Percentiles rank a stretch among this genome's conserved stretches.
phyloP scores from a whole-genome alignment of 495 filamentous ascomycete genomes.

The Aspergillus indologenus region DNA sequence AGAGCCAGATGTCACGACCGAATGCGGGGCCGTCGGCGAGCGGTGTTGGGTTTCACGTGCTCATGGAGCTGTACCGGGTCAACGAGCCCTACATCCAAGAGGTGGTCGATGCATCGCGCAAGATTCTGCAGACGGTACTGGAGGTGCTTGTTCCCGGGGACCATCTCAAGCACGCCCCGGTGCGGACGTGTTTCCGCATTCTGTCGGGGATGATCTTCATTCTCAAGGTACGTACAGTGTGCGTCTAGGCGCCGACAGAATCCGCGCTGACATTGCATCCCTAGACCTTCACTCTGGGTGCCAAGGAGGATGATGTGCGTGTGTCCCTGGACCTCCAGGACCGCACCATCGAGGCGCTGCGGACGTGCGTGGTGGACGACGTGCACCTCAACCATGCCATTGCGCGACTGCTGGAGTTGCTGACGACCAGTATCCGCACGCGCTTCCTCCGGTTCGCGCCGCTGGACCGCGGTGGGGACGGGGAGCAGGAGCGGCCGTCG shows the following conservation, averaged over 20 bases:
- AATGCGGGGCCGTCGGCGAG: conserved; percentile 33
- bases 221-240: conserved; percentile 54
- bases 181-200: conserved; percentile 92
- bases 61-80: conserved; percentile 54
- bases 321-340: conserved; percentile 80
- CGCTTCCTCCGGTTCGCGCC: conserved; percentile 64
- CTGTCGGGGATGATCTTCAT: conserved; percentile 94
- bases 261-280: conserved; percentile 14
- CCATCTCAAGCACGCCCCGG: conserved; percentile 87
- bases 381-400: conserved; percentile 94
- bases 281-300: conserved; percentile 91
- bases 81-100: conserved; percentile 79
- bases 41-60: conserved; percentile 46
- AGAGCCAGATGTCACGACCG: conserved; percentile 39
- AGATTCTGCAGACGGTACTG: conserved; percentile 76
- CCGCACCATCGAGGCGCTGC: conserved; percentile 71
- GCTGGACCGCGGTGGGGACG: conserved; percentile 40
- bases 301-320: conserved; percentile 82
- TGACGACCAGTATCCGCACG: conserved; percentile 69
- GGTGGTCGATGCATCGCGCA: conserved; percentile 83
- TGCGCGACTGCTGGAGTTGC: conserved; percentile 81
- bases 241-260: neutral
- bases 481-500: conserved; percentile 41
- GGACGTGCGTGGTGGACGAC: conserved; percentile 87
- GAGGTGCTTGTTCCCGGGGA: conserved; percentile 77